These are phyloP conservation scores for Podila minutissima DNA, from an alignment of 192 early-diverging fungal genomes.

Conservation along the genomic window DNA sequence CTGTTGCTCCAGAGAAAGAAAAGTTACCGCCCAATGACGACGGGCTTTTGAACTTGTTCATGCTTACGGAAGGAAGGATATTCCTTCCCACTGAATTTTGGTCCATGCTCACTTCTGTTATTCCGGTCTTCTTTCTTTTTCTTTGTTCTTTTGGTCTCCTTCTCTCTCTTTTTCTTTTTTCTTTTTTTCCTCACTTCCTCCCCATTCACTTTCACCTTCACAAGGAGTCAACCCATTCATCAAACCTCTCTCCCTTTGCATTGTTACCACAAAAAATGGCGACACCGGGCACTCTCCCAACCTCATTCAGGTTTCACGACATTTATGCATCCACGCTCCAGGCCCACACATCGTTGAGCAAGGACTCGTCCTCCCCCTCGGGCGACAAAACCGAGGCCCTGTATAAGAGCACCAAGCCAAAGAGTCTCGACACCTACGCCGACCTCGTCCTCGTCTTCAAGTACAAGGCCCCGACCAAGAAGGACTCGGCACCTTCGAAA, in stretches of 20 bases:
- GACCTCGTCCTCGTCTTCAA: constrained; percentile 58
- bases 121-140: neutral
- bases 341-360: neutral
- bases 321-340: constrained; percentile 30
- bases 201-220: neutral
- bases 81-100: too few species aligned
- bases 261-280: neutral
- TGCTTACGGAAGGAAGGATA: too few species aligned
- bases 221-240: too few species aligned
- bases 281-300: neutral
- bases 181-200: neutral
- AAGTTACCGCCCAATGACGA: too few species aligned
- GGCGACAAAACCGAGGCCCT: constrained; percentile 1
- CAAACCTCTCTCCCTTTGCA: too few species aligned
- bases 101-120: too few species aligned
- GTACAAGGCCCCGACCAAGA: constrained; percentile 34
- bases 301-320: constrained; percentile 24
- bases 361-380: neutral
- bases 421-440: constrained; percentile 35
- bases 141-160: neutral
- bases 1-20: too few species aligned
- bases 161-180: neutral
- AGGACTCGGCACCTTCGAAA: neutral
- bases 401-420: neutral
- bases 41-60: too few species aligned